Evolutionary conservation across 345 rosid genomes (phyloP), one percentile per base, ranked within the genome.

Genomic region (Gossypium arboreum): DNA sequence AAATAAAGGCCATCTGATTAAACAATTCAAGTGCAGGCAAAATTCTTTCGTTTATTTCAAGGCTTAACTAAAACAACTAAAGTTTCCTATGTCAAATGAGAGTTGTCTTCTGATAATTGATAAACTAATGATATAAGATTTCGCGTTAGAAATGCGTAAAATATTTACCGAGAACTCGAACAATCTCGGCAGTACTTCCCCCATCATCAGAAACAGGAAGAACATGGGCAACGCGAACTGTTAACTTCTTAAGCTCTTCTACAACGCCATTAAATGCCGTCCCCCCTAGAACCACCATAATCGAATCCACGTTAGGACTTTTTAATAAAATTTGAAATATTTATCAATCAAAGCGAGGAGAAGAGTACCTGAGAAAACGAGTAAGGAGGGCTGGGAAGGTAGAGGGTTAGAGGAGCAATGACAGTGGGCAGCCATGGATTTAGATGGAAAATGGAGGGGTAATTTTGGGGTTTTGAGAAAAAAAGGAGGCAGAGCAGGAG

Each of bases 161-260:
- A 74, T 13, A 9, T 2, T 71, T 79, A 94, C 98, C 98, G 8
- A 92, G 95, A 20, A 94, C 97, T 59, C 97, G 91, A 71, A 94
- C 97, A 75, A 94, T 92, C 90, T 94, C 97, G n/a, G 97, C 98
- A 0, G 98, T 94, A 58, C 97, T 92, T 71, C 98, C 98, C 2
- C 98, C 97, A 75, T 94, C 98, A 63, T 94, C 97, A 62, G 97
- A 94, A 27, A 94, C 98, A 25, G 97, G 98, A 75, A 94, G 91
- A 62, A 94, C 97, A 75, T 94, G 97, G 44, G 97, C 88, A 6
- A 94, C 97, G 48, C 94, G 85, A 12, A 93, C 90, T 22, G 97
- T 94, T 60, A 94, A 58, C 72, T 73, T 87, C 94, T 91, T 92
- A 50, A 94, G 88, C 82, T 92, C 97, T 80, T 92, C 97, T 24